Evolutionary conservation across 495 filamentous ascomycete species (phyloP).

Genomic region (Amorphotheca resinae): DNA sequence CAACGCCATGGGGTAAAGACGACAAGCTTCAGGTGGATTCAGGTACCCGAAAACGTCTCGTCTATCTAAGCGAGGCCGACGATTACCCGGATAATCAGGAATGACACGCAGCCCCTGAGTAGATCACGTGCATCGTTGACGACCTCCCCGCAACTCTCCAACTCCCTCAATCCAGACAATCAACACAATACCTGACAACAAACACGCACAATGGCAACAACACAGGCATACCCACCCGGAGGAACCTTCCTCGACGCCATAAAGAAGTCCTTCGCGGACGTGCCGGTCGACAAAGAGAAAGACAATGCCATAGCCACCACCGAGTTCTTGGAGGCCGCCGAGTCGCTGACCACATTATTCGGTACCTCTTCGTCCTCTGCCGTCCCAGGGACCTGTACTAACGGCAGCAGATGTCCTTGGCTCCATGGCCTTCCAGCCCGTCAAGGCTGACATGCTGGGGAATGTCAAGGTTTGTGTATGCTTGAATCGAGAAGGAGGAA

Average conservation of each 20-base stretch:
- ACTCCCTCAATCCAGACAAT: too few species aligned
- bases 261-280: constrained; percentile 70
- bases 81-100: too few species aligned
- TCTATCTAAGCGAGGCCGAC: too few species aligned
- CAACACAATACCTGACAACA: too few species aligned
- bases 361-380: constrained; percentile 34
- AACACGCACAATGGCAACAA: constrained; percentile 13
- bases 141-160: too few species aligned
- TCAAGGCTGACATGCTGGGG: constrained; percentile 81
- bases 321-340: constrained; percentile 85
- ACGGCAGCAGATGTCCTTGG: constrained; percentile 60
- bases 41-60: too few species aligned
- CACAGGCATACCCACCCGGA: constrained; percentile 37
- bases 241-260: constrained; percentile 75
- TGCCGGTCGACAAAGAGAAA: constrained; percentile 57
- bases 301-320: constrained; percentile 67
- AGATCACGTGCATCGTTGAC: too few species aligned
- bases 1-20: too few species aligned
- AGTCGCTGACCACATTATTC: constrained; percentile 75
- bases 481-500: background rate
- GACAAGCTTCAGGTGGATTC: too few species aligned
- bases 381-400: background rate
- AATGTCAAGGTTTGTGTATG: constrained; percentile 71
- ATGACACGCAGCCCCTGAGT: too few species aligned
- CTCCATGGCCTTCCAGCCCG: constrained; percentile 66